phyloP scores from a whole-genome alignment of 768 basidiomycete species.

The Melanogaster broomeanus region DNA sequence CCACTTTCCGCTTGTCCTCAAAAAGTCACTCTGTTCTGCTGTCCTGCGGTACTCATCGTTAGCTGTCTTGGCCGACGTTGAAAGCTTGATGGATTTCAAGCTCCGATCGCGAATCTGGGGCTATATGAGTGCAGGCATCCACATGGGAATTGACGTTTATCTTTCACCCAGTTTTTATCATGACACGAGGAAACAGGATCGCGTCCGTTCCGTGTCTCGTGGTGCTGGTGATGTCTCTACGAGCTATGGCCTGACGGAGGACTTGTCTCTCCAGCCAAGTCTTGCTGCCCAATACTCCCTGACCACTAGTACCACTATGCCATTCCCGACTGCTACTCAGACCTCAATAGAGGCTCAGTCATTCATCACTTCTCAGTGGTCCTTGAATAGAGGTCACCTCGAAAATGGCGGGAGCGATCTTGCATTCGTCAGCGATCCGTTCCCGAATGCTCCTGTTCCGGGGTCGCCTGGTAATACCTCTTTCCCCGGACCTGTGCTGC shows the following conservation, averaged over 20 bases:
- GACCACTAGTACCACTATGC: conserved; percentile 59
- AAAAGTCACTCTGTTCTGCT: not conserved
- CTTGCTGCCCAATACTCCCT: conserved; percentile 56
- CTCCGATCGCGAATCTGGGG: too few relatives aligned
- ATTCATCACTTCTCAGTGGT: conserved; percentile 59
- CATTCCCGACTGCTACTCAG: conserved; percentile 66
- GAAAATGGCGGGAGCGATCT: conserved; percentile 58
- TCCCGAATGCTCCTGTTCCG: conserved; percentile 49
- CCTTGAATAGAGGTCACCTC: conserved; percentile 58
- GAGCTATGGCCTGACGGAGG: not conserved
- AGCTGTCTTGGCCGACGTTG: not conserved
- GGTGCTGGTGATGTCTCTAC: not conserved
- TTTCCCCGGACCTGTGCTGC: conserved; percentile 40
- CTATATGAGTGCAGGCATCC: too few relatives aligned
- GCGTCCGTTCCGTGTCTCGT: not conserved
- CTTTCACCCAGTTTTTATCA: not conserved
- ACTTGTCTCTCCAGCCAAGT: conserved; percentile 12
- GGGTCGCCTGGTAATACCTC: conserved; percentile 29
- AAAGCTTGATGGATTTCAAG: not conserved
- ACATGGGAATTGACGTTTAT: too few relatives aligned
- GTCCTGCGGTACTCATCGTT: not conserved
- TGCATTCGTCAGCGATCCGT: conserved; percentile 68
- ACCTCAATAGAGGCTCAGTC: conserved; percentile 48
- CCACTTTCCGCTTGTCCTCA: not conserved
- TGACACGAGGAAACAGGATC: not conserved